These are phyloP conservation scores for Piromyces sp. DNA, from an alignment of 192 early-diverging fungal species.

Conservation along the genomic window DNA sequence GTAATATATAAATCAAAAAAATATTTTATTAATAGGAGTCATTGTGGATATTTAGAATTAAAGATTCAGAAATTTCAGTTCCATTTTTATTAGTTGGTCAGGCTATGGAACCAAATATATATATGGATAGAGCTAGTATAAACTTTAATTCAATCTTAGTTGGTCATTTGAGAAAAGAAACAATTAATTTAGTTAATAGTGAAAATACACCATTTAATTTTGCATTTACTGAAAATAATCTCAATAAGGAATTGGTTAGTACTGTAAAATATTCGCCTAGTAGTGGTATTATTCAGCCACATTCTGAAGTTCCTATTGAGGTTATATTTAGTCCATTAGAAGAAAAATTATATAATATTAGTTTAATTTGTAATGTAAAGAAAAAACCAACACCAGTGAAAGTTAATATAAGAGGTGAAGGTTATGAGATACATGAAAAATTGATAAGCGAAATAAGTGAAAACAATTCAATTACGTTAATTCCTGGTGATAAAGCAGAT, in stretches of 20 bases:
- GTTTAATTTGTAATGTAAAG: constrained; percentile 28
- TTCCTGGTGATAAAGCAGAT: constrained; percentile 6
- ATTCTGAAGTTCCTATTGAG: constrained; percentile 28
- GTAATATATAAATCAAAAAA: too few species aligned
- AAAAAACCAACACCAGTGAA: constrained; percentile 37
- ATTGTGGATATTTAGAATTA: constrained; percentile 28
- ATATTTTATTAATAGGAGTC: constrained; percentile 20
- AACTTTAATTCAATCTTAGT: constrained; percentile 43
- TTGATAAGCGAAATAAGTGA: constrained; percentile 28
- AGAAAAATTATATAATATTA: constrained; percentile 42
- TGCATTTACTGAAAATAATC: constrained; percentile 28
- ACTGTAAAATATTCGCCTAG: constrained; percentile 19
- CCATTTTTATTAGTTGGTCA: constrained; percentile 36
- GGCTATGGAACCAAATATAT: constrained; percentile 34
- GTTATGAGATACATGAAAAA: constrained; percentile 35
- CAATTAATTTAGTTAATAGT: constrained; percentile 28
- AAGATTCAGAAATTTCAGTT: constrained; percentile 21
- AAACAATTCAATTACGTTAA: constrained; percentile 4
- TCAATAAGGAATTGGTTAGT: constrained; percentile 15
- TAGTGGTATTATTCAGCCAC: constrained; percentile 16
- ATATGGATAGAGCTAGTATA: constrained; percentile 24
- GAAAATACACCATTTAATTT: constrained; percentile 31
- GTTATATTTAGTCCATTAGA: constrained; percentile 26
- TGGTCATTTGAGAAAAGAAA: constrained; percentile 31
- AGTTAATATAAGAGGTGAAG: constrained; percentile 43